Evolutionary conservation across 108 stramenopile species (phyloP).

Genomic region (Cyclotella choctawhatcheeana): DNA sequence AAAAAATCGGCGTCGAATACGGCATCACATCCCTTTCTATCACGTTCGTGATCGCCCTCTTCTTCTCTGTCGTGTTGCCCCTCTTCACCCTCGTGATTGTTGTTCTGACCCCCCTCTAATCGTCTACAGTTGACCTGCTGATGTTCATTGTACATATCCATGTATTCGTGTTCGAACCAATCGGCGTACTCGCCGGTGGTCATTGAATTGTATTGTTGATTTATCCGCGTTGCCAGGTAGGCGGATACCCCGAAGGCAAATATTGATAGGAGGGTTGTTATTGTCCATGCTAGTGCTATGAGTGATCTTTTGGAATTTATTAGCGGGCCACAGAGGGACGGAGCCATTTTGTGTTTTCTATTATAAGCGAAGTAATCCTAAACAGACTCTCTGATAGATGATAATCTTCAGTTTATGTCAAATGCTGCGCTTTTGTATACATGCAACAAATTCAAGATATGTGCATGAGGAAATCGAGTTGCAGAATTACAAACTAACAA

Average conservation of each 20-base stretch:
- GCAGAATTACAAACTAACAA: too few relatives aligned
- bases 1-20: constrained; percentile 58
- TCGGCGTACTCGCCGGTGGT: constrained; percentile 54
- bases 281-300: constrained; percentile 82
- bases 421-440: too few relatives aligned
- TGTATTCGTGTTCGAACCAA: constrained; percentile 50
- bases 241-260: constrained; percentile 70
- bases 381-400: too few relatives aligned
- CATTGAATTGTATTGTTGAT: constrained; percentile 69
- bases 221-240: constrained; percentile 59
- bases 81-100: constrained; percentile 17
- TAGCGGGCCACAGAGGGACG: constrained; percentile 76
- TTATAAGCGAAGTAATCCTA: neutral
- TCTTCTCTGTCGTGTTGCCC: constrained; percentile 35
- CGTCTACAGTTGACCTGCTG: constrained; percentile 16
- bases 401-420: too few relatives aligned
- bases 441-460: too few relatives aligned
- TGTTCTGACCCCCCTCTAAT: constrained; percentile 24
- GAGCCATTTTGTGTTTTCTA: constrained; percentile 10
- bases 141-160: constrained; percentile 17
- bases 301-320: constrained; percentile 69
- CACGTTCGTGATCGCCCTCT: constrained; percentile 37
- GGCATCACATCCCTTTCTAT: constrained; percentile 46
- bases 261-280: constrained; percentile 69
- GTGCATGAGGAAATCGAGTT: too few relatives aligned